Percentiles rank a stretch among this genome's conserved stretches.
Conservation (phyloP, 1,284 basidiomycete species). For the Rhodotorula glutinis region DNA sequence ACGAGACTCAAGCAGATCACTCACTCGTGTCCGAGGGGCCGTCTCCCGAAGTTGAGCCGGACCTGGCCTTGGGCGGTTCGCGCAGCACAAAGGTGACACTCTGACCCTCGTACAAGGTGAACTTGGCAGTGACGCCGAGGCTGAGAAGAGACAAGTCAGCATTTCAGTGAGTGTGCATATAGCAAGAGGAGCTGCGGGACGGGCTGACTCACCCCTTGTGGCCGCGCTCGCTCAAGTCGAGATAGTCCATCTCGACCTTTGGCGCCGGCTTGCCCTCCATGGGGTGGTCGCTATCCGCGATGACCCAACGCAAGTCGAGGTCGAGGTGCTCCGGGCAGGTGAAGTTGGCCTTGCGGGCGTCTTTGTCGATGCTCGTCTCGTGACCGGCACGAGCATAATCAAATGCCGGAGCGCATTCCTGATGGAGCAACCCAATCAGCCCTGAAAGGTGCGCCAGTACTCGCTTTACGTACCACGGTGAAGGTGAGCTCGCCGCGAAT, state of each 20-base stretch:
- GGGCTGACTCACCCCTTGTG: conserved; percentile 45
- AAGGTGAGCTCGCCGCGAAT: conserved; percentile 73
- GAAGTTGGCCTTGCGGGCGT: conserved; percentile 57
- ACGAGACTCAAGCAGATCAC: neutral
- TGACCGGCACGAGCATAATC: conserved; percentile 79
- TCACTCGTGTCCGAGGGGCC: neutral
- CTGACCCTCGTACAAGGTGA: conserved; percentile 75
- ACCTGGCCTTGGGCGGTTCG: conserved; percentile 47
- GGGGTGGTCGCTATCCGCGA: conserved; percentile 21
- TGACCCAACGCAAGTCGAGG: conserved; percentile 71
- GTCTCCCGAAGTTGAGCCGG: conserved; percentile 11
- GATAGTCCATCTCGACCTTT: conserved; percentile 51
- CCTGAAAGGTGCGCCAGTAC: neutral
- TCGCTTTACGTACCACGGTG: conserved; percentile 54
- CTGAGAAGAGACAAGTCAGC: neutral
- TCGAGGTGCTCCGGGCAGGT: conserved; percentile 57
- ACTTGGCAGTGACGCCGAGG: conserved; percentile 52
- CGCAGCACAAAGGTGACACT: conserved; percentile 77
- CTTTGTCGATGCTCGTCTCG: conserved; percentile 54
- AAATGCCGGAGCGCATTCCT: conserved; percentile 79
- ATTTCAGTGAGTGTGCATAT: neutral
- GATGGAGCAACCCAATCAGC: neutral
- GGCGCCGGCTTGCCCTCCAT: conserved; percentile 16
- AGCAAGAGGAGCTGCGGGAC: neutral
- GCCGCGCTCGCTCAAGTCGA: conserved; percentile 62